Conservation (phyloP, 2,329 filamentous ascomycete genomes). For the Trichophyton benhamiae region DNA sequence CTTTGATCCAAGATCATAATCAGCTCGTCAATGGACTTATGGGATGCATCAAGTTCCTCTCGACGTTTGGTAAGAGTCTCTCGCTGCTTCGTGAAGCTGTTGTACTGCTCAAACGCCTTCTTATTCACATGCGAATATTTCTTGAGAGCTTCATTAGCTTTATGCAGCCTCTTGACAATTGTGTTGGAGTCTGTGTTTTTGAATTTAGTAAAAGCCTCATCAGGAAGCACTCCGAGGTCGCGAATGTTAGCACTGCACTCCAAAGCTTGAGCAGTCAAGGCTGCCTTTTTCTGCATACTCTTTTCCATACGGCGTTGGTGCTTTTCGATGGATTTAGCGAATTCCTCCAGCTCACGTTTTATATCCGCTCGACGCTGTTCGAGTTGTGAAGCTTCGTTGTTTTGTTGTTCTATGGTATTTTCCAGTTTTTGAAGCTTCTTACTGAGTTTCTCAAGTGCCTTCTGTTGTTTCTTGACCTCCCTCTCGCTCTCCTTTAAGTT, state of each 20-base stretch:
- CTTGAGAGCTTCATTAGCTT: slow-evolving; percentile 83
- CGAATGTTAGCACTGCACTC: slow-evolving; percentile 83
- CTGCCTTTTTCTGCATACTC: slow-evolving; percentile 75
- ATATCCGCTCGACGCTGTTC: slow-evolving; percentile 50
- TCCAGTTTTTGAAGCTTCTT: slow-evolving; percentile 64
- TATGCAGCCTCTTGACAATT: slow-evolving; percentile 65
- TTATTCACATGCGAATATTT: slow-evolving; percentile 99
- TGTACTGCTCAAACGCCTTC: slow-evolving; percentile 98
- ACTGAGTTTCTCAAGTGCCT: slow-evolving; percentile 54
- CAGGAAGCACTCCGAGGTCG: slow-evolving; percentile 81
- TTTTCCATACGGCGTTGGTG: slow-evolving; percentile 86
- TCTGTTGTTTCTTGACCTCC: slow-evolving; percentile 66
- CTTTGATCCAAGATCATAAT: slow-evolving; percentile 85
- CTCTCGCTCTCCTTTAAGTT: slow-evolving; percentile 66
- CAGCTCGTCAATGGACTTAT: slow-evolving; percentile 78
- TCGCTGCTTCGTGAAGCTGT: slow-evolving; percentile 86
- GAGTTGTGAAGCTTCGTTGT: slow-evolving; percentile 44
- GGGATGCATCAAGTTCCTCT: slow-evolving; percentile 74
- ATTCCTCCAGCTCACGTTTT: slow-evolving; percentile 60
- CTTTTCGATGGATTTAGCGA: slow-evolving; percentile 66
- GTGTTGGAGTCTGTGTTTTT: slow-evolving; percentile 66
- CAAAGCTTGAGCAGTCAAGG: slow-evolving; percentile 61
- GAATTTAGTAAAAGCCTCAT: slow-evolving; percentile 88
- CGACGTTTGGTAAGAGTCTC: slow-evolving; percentile 75
- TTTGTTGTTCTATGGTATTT: slow-evolving; percentile 51